A percentile compares a stretch with the other conserved stretches of the same genome.
phyloP scores from a whole-genome alignment of 805 yeast species.

The Candida hungchunana region DNA sequence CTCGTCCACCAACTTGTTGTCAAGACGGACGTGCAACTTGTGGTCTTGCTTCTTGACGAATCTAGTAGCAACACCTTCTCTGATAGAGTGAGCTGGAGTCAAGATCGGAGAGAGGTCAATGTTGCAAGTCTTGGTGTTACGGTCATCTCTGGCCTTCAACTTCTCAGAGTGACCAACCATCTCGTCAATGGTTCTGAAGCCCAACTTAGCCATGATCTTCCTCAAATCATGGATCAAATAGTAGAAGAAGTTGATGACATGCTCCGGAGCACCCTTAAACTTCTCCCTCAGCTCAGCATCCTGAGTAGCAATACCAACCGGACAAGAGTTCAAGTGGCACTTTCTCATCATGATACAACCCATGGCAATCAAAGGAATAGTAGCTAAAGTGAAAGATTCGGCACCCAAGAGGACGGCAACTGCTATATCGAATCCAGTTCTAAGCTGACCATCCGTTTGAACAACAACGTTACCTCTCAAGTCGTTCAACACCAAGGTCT shows the following conservation, averaged over 20 bases:
- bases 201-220: constrained; percentile 88
- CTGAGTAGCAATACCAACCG: constrained; percentile 98
- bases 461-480: constrained; percentile 92
- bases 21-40: constrained; percentile 85
- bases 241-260: constrained; percentile 95
- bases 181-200: constrained; percentile 93
- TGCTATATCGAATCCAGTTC: constrained; percentile 96
- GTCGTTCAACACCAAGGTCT: constrained; percentile 92
- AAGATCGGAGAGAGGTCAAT: constrained; percentile 88
- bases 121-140: constrained; percentile 86
- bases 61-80: constrained; percentile 95
- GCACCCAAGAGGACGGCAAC: constrained; percentile 96
- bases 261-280: constrained; percentile 96
- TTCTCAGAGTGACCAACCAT: constrained; percentile 98
- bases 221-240: constrained; percentile 91
- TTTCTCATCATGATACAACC: constrained; percentile 97
- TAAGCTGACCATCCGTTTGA: constrained; percentile 97
- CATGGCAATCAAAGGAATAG: constrained; percentile 94
- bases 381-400: constrained; percentile 97
- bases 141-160: constrained; percentile 78
- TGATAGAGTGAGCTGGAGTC: constrained; percentile 93
- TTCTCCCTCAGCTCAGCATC: constrained; percentile 91
- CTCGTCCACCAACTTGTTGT: constrained; percentile 93
- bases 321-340: constrained; percentile 92
- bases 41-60: constrained; percentile 93